Percentiles rank a stretch among this genome's conserved stretches.
phyloP scores from a whole-genome alignment of 352 stramenopile genomes.

The Pythium insidiosum region DNA sequence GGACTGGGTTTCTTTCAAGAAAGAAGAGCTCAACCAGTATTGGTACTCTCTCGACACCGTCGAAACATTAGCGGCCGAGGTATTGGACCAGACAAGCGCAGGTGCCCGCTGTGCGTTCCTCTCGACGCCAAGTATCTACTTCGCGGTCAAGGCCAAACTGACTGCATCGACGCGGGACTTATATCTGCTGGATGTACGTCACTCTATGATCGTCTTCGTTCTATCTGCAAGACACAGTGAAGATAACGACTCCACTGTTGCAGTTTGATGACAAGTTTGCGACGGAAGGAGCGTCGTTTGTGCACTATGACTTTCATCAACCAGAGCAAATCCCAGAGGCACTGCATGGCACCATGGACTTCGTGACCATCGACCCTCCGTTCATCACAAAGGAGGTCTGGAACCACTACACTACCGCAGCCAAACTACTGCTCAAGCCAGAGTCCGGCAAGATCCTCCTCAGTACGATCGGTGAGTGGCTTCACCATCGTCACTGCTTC shows the following conservation, averaged over 20 bases:
- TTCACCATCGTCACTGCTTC: background rate
- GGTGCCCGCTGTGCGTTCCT: slow-evolving; percentile 79
- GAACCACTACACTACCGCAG: slow-evolving; percentile 76
- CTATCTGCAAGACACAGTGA: background rate
- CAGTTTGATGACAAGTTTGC: slow-evolving; percentile 85
- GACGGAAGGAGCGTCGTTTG: slow-evolving; percentile 46
- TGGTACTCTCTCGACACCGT: slow-evolving; percentile 91
- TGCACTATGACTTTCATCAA: slow-evolving; percentile 89
- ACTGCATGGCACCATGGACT: slow-evolving; percentile 73
- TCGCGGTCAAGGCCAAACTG: slow-evolving; percentile 59
- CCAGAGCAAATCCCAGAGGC: slow-evolving; percentile 50
- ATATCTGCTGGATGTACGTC: slow-evolving; percentile 86
- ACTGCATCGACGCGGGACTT: slow-evolving; percentile 27
- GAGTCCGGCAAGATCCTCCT: slow-evolving; percentile 71
- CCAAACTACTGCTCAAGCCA: slow-evolving; percentile 49
- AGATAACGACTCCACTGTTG: background rate
- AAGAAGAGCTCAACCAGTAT: slow-evolving; percentile 95
- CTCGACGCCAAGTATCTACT: slow-evolving; percentile 92
- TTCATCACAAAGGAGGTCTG: slow-evolving; percentile 94
- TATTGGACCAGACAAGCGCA: slow-evolving; percentile 40
- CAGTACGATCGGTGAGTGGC: slow-evolving; percentile 79
- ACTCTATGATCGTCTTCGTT: too few species aligned
- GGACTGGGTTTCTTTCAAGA: too few species aligned
- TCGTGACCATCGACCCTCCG: slow-evolving; percentile 91
- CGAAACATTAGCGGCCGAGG: slow-evolving; percentile 54